phyloP scores from a whole-genome alignment of 2,329 filamentous ascomycete genomes.

The Verticillium klebahnii region DNA sequence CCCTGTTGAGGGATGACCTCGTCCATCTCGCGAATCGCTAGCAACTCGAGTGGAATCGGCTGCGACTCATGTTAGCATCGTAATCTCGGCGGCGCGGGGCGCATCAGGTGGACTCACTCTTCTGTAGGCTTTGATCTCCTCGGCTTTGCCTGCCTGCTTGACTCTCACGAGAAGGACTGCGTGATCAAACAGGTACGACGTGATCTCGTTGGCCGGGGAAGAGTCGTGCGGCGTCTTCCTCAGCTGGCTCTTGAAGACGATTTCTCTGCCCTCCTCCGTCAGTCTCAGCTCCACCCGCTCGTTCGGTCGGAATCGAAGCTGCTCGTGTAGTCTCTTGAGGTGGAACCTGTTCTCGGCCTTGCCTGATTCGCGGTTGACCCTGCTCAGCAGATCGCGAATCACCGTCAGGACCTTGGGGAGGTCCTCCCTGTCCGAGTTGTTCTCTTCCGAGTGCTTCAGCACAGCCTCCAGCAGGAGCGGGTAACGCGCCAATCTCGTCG shows the following conservation, averaged over 20 bases:
- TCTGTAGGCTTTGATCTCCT: slow-evolving; percentile 92
- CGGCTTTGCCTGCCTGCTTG: slow-evolving; percentile 87
- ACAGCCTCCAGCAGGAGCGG: slow-evolving; percentile 89
- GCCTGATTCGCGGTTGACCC: slow-evolving; percentile 91
- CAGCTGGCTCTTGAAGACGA: slow-evolving; percentile 90
- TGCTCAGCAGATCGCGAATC: slow-evolving; percentile 80
- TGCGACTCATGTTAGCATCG: slow-evolving; percentile 25
- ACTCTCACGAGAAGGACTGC: slow-evolving; percentile 86
- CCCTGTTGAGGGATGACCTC: slow-evolving; percentile 82
- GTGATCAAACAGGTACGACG: slow-evolving; percentile 94
- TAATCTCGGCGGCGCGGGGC: neutral
- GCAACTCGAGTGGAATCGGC: slow-evolving; percentile 88
- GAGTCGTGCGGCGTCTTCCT: slow-evolving; percentile 85
- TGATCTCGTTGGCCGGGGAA: slow-evolving; percentile 67
- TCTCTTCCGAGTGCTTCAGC: slow-evolving; percentile 84
- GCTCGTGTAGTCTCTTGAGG: slow-evolving; percentile 82
- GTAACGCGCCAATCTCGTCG: slow-evolving; percentile 89
- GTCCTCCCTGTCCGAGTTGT: slow-evolving; percentile 84
- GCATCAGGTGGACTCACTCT: slow-evolving; percentile 39
- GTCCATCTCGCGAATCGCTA: slow-evolving; percentile 96
- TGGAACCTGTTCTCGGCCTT: slow-evolving; percentile 99
- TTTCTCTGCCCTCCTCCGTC: slow-evolving; percentile 85
- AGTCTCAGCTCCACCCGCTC: slow-evolving; percentile 92
- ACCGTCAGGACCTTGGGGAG: slow-evolving; percentile 83
- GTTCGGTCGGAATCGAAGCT: slow-evolving; percentile 83